Evolutionary conservation across 2,329 filamentous ascomycete species (phyloP), one percentile per base, ranked within the genome.

Genomic region (Aspergillus pseudoterreus): DNA sequence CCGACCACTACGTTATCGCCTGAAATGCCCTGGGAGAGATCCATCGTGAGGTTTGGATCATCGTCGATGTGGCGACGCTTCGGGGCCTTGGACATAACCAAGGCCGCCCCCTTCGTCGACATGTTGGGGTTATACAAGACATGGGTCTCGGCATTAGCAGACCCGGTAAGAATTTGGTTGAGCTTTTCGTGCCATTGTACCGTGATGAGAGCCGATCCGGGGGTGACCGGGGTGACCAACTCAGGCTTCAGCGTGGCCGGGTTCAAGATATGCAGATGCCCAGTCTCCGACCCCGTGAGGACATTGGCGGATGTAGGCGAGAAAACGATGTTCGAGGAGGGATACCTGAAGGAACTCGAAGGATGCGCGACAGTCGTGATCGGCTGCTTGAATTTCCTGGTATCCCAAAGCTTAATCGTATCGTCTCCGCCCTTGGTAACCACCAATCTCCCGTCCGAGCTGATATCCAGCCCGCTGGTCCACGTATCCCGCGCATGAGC

Each of bases 51-150:
- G 52, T 83, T 84, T 1, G 91, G 85, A 70, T 97, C 90, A 71
- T 99, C 94, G 68, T 99, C 94, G 54, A 99, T 85, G 68, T 99
- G 92, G 1, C 92, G 87, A 62, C 90, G 92, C 76, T 99, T 97
- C 2, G 94, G 92, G 0, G 91, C 91, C 64, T 90, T 89, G 55
- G 88, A 92, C 84, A 99, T 91, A 58, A 97, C 88, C 54, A 90
- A 85, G 50, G 91, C 85, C 3, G 92, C 94, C 52, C 94, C 94
- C 54, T 84, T 85, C 11, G 70, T 81, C 19, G 94, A 99, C 60
- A 84, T 85, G n/a, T 78, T 82, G 2, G 94, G 94, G 65, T 88
- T 92, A 75, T 94, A 99, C 44, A 99, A 85, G 39, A 97, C 82
- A 64, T 92, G 92, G 0, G 88, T 91, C 71, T 95, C 88, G 51